Conservation (phyloP, 2,329 filamentous ascomycete species). For the Drechslerella stenobrocha region DNA sequence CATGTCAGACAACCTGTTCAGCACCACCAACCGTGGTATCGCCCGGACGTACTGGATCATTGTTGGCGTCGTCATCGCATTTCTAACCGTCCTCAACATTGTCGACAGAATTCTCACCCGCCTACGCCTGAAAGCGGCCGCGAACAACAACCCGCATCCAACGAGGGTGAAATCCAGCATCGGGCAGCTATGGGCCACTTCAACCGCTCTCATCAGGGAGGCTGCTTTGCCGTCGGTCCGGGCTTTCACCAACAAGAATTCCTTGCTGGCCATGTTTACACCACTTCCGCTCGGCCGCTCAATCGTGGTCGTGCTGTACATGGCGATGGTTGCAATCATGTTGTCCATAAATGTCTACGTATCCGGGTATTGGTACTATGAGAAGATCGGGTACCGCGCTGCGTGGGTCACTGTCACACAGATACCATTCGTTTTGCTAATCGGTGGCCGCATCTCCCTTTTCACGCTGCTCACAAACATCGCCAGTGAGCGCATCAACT, state of each 20-base stretch:
- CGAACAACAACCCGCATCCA: conserved; percentile 55
- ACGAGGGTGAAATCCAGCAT: conserved; percentile 60
- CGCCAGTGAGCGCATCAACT: conserved; percentile 71
- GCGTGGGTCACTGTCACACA: conserved; percentile 69
- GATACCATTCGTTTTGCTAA: conserved; percentile 66
- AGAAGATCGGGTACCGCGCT: conserved; percentile 69
- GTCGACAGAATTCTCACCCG: conserved; percentile 32
- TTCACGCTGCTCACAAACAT: conserved; percentile 66
- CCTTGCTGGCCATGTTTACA: conserved; percentile 62
- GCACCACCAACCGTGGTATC: conserved; percentile 30
- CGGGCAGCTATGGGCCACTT: conserved; percentile 63
- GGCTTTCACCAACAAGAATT: conserved; percentile 57
- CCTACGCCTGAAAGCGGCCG: conserved; percentile 26
- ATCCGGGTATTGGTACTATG: conserved; percentile 64
- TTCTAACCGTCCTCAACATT: conserved; percentile 37
- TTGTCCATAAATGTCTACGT: conserved; percentile 58
- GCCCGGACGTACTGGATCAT: conserved; percentile 42
- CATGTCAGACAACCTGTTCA: conserved; percentile 44
- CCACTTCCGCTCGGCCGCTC: conserved; percentile 65
- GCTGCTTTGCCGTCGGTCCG: conserved; percentile 62
- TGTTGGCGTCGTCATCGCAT: conserved; percentile 33
- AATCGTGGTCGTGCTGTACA: conserved; percentile 63
- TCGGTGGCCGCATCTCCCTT: conserved; percentile 64
- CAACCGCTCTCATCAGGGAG: conserved; percentile 64
- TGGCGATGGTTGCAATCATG: conserved; percentile 59